phyloP scores from a whole-genome alignment of 1,284 basidiomycete species.

The Pascua sp. region DNA sequence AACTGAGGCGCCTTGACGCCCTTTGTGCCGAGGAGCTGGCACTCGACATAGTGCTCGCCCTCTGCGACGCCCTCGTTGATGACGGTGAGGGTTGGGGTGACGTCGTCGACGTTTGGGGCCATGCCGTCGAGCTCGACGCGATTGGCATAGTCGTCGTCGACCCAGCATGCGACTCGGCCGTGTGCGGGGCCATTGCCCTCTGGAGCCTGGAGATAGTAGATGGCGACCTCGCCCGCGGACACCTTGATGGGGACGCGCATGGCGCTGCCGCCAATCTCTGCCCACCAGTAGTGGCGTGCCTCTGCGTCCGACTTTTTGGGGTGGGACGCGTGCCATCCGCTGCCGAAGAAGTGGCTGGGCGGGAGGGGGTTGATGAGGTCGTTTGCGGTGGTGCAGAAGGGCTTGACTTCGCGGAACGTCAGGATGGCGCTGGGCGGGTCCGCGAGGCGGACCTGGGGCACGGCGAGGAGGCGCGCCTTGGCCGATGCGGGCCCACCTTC shows the following conservation, averaged over 20 bases:
- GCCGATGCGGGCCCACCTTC: slow-evolving; percentile 22
- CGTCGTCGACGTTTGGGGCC: slow-evolving; percentile 48
- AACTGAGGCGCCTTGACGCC: slow-evolving; percentile 64
- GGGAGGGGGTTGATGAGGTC: slow-evolving; percentile 92
- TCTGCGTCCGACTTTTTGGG: slow-evolving; percentile 54
- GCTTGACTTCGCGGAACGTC: slow-evolving; percentile 74
- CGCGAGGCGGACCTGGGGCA: slow-evolving; percentile 69
- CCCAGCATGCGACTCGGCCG: slow-evolving; percentile 55
- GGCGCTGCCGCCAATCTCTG: slow-evolving; percentile 66
- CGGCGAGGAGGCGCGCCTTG: slow-evolving; percentile 50
- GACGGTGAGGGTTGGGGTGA: slow-evolving; percentile 57
- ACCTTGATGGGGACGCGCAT: slow-evolving; percentile 60
- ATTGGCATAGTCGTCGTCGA: slow-evolving; percentile 54
- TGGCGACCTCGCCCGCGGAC: slow-evolving; percentile 53
- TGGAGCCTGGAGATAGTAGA: slow-evolving; percentile 54
- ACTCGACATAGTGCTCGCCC: slow-evolving; percentile 83
- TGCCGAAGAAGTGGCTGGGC: slow-evolving; percentile 79
- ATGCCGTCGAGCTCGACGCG: slow-evolving; percentile 51
- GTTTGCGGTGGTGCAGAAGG: slow-evolving; percentile 86
- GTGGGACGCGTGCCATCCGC: slow-evolving; percentile 78
- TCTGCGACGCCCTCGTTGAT: slow-evolving; percentile 73
- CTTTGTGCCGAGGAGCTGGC: slow-evolving; percentile 72
- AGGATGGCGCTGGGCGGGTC: slow-evolving; percentile 62
- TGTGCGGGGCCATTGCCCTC: slow-evolving; percentile 6
- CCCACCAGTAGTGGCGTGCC: slow-evolving; percentile 73